Conservation (phyloP, 1,284 basidiomycete genomes). For the Marasmius fiardii region DNA sequence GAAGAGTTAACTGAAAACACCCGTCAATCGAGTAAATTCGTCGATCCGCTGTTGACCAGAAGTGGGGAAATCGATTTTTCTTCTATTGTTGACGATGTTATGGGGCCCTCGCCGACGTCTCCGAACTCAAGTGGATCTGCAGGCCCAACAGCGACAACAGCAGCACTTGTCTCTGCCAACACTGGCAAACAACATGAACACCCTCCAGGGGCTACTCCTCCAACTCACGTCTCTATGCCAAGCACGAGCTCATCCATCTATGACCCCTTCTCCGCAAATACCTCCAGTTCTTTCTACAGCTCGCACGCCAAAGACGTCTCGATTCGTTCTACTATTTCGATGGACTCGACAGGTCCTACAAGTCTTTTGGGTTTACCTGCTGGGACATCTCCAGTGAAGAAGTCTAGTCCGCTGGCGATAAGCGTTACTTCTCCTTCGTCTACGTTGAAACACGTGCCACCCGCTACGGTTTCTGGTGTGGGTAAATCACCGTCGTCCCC, state of each 20-base stretch:
- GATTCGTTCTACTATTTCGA: background rate
- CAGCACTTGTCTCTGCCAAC: background rate
- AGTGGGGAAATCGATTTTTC: constrained; percentile 32
- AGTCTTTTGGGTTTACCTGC: constrained; percentile 3
- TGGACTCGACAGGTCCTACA: background rate
- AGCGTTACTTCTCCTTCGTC: background rate
- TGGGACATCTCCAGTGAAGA: constrained; percentile 5
- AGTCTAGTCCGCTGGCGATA: constrained; percentile 5
- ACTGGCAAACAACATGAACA: background rate
- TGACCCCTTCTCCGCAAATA: constrained; percentile 18
- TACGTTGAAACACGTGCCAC: background rate
- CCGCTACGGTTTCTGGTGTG: too few relatives aligned
- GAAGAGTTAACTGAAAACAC: constrained; percentile 51
- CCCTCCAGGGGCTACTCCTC: constrained; percentile 7
- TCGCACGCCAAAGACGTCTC: background rate
- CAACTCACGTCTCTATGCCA: background rate
- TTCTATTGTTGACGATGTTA: constrained; percentile 48
- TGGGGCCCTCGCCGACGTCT: constrained; percentile 34
- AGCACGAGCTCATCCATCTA: constrained; percentile 13
- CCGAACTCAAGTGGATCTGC: background rate
- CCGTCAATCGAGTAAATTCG: constrained; percentile 31
- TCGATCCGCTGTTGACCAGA: constrained; percentile 39
- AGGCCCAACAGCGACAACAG: background rate
- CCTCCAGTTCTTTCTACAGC: constrained; percentile 4
- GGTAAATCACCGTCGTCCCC: background rate